phyloP scores from a whole-genome alignment of 2,329 filamentous ascomycete species.

The Thelonectria blattea region DNA sequence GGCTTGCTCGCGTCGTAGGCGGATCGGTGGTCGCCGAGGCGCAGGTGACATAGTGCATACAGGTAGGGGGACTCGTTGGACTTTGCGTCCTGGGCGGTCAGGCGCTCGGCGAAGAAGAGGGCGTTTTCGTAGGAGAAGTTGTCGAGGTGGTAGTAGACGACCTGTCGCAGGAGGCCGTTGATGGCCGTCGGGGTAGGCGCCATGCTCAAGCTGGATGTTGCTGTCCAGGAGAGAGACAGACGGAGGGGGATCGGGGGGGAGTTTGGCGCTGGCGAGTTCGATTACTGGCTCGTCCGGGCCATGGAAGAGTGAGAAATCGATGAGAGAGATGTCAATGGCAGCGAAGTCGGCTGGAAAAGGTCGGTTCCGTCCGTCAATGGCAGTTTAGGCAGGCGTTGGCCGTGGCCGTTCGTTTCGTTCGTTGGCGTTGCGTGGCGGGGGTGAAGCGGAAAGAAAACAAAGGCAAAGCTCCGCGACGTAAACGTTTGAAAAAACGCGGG shows the following conservation, averaged over 20 bases:
- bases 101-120: conserved; percentile 88
- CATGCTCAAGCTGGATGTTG: conserved; percentile 56
- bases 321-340: conserved; percentile 11
- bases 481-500: conserved; percentile 19
- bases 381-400: conserved; percentile 24
- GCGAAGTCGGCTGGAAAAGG: conserved; percentile 11
- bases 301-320: conserved; percentile 30
- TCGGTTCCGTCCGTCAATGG: conserved; percentile 7
- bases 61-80: conserved; percentile 83
- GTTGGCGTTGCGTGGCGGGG: conserved; percentile 36
- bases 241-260: conserved; percentile 17
- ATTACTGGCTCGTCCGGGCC: conserved; percentile 38
- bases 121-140: conserved; percentile 89
- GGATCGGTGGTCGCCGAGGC: conserved; percentile 80
- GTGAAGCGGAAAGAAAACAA: conserved; percentile 39
- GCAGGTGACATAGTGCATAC: conserved; percentile 82
- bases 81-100: conserved; percentile 82
- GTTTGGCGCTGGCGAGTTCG: conserved; percentile 26
- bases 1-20: conserved; percentile 84
- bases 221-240: conserved; percentile 28
- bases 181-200: conserved; percentile 58
- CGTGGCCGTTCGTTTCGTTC: conserved; percentile 24
- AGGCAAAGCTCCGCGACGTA: conserved; percentile 24
- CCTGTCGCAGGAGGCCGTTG: conserved; percentile 61
- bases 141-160: conserved; percentile 77